Evolutionary conservation across 306 rosid species (phyloP), one percentile per base, ranked within the genome.

Genomic region (Gastrolobium bilobum): DNA sequence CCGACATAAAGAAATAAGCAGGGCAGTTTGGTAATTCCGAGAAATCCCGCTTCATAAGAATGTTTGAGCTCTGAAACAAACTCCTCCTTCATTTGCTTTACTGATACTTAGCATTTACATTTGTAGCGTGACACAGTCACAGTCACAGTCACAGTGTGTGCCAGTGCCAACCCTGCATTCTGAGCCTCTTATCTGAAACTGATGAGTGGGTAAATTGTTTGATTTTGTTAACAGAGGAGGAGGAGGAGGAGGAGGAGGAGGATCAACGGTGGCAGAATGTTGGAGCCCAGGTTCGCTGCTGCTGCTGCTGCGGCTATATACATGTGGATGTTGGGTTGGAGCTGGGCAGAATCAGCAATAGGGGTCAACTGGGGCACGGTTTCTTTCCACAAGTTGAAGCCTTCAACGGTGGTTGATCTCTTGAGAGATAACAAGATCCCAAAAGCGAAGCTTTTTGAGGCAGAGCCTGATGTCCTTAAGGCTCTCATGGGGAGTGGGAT

Each of bases 291-390:
- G 83, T 63, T 84, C 42, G 35, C 39, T 3, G 70, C 44, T 26
- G 65, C 48, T 35, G 10, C 39, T 3, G 70, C 44, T 26, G 65
- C 48, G 31, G 10, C 35, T 31, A 5, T 87, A 0, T 5, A 79
- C n/a, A 7, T 60, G 81, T 71, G 77, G 77, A 0, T 83, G 20
- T 39, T 76, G n/a, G 39, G 79, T 37, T 70, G 73, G 51, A 11
- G 85, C 11, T 76, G 68, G 35, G 62, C 67, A 47, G 93, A 90
- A 75, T 85, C 97, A 5, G 88, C 83, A 68, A 67, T 93, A 26
- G 98, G 94, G 15, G 94, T 93, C 62, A 93, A 93, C 89, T 93
- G 98, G 98, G 97, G 98, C 1, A 88, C 88, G 9, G n/a, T 93
- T 31, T 86, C 98, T 3, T 84, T 79, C 42, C 97, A 77, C 88